These are phyloP conservation scores for Nepenthes gracilis DNA, from an alignment of 148 eudicot species.

Conservation along the genomic window DNA sequence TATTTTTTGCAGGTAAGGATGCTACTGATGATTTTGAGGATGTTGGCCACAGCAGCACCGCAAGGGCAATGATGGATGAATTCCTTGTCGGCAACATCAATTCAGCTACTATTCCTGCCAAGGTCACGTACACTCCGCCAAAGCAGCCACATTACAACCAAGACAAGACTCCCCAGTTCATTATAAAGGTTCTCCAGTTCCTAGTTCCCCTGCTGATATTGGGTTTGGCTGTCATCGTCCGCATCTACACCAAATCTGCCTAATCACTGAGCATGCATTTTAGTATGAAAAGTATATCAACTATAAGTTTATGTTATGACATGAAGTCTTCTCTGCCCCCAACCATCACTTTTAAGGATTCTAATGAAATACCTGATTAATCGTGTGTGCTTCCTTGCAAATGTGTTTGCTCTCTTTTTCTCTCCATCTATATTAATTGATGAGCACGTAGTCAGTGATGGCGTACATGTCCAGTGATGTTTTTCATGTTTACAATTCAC, in stretches of 20 bases:
- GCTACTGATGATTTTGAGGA: slow-evolving; percentile 92
- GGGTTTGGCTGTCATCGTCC: slow-evolving; percentile 63
- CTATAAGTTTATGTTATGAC: slow-evolving; percentile 4
- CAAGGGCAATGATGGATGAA: slow-evolving; percentile 79
- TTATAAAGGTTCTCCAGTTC: slow-evolving; percentile 77
- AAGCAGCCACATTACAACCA: slow-evolving; percentile 57
- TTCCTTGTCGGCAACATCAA: slow-evolving; percentile 63
- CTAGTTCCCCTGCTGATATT: slow-evolving; percentile 69
- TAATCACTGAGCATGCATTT: slow-evolving; percentile 3
- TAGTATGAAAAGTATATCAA: not conserved
- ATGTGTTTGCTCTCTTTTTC: too few species aligned
- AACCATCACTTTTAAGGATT: too few species aligned
- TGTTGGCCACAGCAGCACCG: slow-evolving; percentile 82
- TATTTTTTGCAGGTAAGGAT: slow-evolving; percentile 59
- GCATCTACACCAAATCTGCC: slow-evolving; percentile 58
- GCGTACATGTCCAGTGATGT: too few species aligned
- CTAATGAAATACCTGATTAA: too few species aligned
- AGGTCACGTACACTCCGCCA: slow-evolving; percentile 49
- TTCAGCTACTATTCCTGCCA: slow-evolving; percentile 44
- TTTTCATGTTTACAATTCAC: too few species aligned
- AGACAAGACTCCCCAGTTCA: slow-evolving; percentile 57
- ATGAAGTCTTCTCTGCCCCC: not conserved
- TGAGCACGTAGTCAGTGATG: too few species aligned
- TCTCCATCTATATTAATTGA: too few species aligned
- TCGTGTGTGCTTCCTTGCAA: too few species aligned